Base-by-base conservation (phyloP, 2,329 filamentous ascomycete species). In the Xylaria arbuscula region DNA sequence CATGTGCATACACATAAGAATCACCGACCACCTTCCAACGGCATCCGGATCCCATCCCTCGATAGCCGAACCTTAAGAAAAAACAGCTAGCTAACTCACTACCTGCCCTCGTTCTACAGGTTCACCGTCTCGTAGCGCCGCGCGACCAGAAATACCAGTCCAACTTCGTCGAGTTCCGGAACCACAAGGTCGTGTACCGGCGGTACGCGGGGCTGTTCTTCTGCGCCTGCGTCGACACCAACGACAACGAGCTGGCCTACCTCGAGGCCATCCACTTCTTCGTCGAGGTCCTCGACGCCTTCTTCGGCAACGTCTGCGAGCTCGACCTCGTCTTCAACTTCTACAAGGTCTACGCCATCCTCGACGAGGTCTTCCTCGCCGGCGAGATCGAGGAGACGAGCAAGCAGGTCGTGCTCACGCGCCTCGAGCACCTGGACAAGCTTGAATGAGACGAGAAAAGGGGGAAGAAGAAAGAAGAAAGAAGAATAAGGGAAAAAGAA, bases 61-160 rank as follows among this genome's bases (percentile, higher is more conserved):
- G 28, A 8, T 28, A 15, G 3, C 17, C 9, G 3, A 19, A 47
- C 4, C 54, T 38, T 13, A 22, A n/a, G 40, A 38, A 7, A 19
- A 38, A 7, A 53, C 53, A 15, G 36, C 22, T 47, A 56, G 38
- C 62, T 61, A 60, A 53, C 62, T 56, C 36, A 45, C 11, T 19
- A 19, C 53, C 17, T n/a, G 15, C 40, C 45, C 67, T 57, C 56
- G 19, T 32, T 45, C 19, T 57, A 5, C 75, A 94, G 91, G 93
- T 98, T 76, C 96, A 99, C 86, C 94, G 96, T 71, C 93, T 99
- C 74, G 95, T 99, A 70, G 96, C 96, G 0, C 96, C 96, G 7
- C 93, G 96, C 78, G 96, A 99, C 83, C 96, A 99, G 80, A 99
- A 99, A 80, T 97, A 99, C 86, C 96, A 99, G 81, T 97, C 94